A percentile compares a stretch with the other conserved stretches of the same genome.
Evolutionary conservation across 164 flowering plant species (phyloP).

Genomic region (Chimonanthus praecox): DNA sequence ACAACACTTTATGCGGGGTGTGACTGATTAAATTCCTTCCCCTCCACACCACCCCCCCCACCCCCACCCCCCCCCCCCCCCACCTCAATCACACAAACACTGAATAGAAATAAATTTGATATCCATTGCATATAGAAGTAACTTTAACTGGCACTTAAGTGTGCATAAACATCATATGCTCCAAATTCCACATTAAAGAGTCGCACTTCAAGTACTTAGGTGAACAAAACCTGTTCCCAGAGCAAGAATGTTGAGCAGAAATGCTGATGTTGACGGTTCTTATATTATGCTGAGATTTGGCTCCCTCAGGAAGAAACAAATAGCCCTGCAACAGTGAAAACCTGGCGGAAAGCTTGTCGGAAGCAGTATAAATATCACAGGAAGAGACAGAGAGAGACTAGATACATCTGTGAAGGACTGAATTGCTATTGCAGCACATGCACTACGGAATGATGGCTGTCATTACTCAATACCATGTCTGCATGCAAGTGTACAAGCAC

Average conservation of each 20-base stretch:
- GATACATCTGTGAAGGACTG: neutral
- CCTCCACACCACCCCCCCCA: no score
- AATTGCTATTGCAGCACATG: neutral
- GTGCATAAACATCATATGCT: neutral
- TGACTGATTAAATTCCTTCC: no score
- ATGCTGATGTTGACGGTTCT: conserved; percentile 76
- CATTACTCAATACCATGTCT: no score
- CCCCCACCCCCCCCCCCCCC: no score
- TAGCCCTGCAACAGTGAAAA: conserved; percentile 55
- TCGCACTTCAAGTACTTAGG: neutral
- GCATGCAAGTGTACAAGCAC: no score
- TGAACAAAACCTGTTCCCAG: conserved; percentile 77
- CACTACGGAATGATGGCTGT: neutral
- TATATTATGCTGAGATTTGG: conserved; percentile 67
- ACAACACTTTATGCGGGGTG: no score
- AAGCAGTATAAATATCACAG: neutral
- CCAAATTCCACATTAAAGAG: neutral
- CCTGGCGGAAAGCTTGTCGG: neutral
- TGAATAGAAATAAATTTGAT: no score
- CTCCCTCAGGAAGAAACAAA: conserved; percentile 84
- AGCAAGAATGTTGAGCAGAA: conserved; percentile 84
- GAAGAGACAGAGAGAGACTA: neutral
- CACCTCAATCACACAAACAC: no score
- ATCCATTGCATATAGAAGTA: no score
- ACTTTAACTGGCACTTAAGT: neutral